A percentile compares a stretch with the other conserved stretches of the same genome.
Evolutionary conservation across 2,329 filamentous ascomycete species (phyloP).

Genomic region (Chlorencoelia australis): DNA sequence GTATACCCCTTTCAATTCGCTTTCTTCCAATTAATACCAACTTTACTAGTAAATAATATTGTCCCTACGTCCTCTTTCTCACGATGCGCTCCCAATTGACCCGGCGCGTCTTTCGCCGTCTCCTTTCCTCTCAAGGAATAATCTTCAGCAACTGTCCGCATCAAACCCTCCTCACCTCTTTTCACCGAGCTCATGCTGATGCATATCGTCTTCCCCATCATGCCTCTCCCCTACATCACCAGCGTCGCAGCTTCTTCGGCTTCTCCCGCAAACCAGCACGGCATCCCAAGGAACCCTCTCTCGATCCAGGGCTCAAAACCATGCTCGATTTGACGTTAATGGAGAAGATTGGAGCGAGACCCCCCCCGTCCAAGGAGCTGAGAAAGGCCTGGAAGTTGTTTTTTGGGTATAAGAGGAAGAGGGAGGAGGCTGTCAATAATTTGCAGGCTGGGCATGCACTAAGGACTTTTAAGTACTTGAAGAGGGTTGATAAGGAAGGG

Average conservation of each 20-base stretch:
- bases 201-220: slow-evolving; percentile 2
- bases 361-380: slow-evolving; percentile 54
- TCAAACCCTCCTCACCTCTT: slow-evolving; percentile 9
- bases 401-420: slow-evolving; percentile 44
- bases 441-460: slow-evolving; percentile 54
- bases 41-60: not conserved
- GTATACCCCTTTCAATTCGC: not conserved
- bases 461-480: slow-evolving; percentile 51
- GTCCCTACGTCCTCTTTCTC: slow-evolving; percentile 11
- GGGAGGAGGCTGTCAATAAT: slow-evolving; percentile 45
- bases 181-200: slow-evolving; percentile 23
- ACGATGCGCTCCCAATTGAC: slow-evolving; percentile 51
- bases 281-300: slow-evolving; percentile 48
- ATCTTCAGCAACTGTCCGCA: slow-evolving; percentile 26
- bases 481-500: slow-evolving; percentile 24
- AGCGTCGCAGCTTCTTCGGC: slow-evolving; percentile 49
- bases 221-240: slow-evolving; percentile 27
- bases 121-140: slow-evolving; percentile 40
- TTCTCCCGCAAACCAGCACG: slow-evolving; percentile 51
- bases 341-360: slow-evolving; percentile 51
- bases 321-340: slow-evolving; percentile 60
- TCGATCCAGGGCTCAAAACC: slow-evolving; percentile 61
- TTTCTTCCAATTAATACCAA: not conserved
- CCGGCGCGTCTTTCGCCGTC: slow-evolving; percentile 46
- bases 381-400: slow-evolving; percentile 54